These are phyloP conservation scores for Candida corydali DNA, from an alignment of 805 yeast genomes.

Conservation along the genomic window DNA sequence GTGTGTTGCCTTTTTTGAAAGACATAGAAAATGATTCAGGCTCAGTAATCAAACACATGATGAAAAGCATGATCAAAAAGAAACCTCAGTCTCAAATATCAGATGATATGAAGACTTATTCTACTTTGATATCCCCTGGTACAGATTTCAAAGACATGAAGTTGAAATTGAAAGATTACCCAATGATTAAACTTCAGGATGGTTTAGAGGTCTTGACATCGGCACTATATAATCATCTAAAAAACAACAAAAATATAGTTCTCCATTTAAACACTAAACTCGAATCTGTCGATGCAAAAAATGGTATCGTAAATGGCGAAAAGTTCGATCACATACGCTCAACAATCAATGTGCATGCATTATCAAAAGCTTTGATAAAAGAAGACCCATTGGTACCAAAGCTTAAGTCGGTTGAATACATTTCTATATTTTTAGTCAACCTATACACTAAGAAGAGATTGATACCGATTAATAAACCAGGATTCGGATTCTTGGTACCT, in stretches of 20 bases:
- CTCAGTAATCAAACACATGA: constrained; percentile 46
- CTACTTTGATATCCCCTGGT: constrained; percentile 5
- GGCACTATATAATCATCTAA: constrained; percentile 35
- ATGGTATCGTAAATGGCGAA: constrained; percentile 13
- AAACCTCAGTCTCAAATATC: background rate
- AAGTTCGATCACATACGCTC: constrained; percentile 56
- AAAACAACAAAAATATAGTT: constrained; percentile 35
- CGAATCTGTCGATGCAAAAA: constrained; percentile 14
- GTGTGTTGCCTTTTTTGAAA: constrained; percentile 53
- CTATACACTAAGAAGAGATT: constrained; percentile 44
- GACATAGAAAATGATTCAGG: constrained; percentile 58
- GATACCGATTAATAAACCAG: constrained; percentile 40
- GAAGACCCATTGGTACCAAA: constrained; percentile 14
- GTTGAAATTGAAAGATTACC: constrained; percentile 44
- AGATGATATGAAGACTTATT: constrained; percentile 4
- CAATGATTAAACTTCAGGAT: constrained; percentile 54
- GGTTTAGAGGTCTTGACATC: constrained; percentile 57
- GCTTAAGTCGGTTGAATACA: constrained; percentile 29
- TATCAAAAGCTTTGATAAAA: constrained; percentile 29
- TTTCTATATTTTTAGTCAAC: constrained; percentile 62
- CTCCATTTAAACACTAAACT: constrained; percentile 29
- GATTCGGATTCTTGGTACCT: constrained; percentile 91
- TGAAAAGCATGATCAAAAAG: constrained; percentile 3
- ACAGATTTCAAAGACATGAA: constrained; percentile 36
- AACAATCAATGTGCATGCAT: constrained; percentile 46